Evolutionary conservation across 768 basidiomycete genomes (phyloP).

Genomic region (Russula sp.): DNA sequence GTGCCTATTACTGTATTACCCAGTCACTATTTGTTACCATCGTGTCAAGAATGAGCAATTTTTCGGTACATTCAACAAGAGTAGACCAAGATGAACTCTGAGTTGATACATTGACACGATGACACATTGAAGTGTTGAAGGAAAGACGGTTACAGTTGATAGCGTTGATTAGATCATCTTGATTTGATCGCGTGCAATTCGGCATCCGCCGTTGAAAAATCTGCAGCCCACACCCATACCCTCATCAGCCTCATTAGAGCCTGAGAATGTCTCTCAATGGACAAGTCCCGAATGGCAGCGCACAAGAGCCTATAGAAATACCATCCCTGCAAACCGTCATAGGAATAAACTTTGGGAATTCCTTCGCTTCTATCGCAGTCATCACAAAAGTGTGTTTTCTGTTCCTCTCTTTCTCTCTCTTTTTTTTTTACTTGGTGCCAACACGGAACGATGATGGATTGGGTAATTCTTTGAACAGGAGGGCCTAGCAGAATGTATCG

Average conservation of each 20-base stretch:
- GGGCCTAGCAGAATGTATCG: slow-evolving; percentile 90
- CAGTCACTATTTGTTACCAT: too few species aligned
- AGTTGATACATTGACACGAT: too few species aligned
- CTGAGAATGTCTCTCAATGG: slow-evolving; percentile 42
- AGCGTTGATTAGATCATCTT: too few species aligned
- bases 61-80: too few species aligned
- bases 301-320: slow-evolving; percentile 42
- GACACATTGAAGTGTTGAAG: too few species aligned
- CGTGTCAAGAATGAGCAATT: too few species aligned
- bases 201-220: neutral
- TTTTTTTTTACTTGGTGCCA: neutral
- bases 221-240: neutral
- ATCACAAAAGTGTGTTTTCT: slow-evolving; percentile 71
- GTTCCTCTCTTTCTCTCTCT: neutral
- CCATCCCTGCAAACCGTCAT: slow-evolving; percentile 56
- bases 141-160: too few species aligned
- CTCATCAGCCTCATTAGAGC: neutral
- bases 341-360: slow-evolving; percentile 96
- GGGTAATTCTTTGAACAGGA: slow-evolving; percentile 50
- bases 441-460: neutral
- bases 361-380: slow-evolving; percentile 92
- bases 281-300: slow-evolving; percentile 51
- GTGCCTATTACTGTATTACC: too few species aligned
- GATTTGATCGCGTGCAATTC: neutral
- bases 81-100: too few species aligned